phyloP scores from a whole-genome alignment of 345 rosid genomes.

The Dimocarpus longan region DNA sequence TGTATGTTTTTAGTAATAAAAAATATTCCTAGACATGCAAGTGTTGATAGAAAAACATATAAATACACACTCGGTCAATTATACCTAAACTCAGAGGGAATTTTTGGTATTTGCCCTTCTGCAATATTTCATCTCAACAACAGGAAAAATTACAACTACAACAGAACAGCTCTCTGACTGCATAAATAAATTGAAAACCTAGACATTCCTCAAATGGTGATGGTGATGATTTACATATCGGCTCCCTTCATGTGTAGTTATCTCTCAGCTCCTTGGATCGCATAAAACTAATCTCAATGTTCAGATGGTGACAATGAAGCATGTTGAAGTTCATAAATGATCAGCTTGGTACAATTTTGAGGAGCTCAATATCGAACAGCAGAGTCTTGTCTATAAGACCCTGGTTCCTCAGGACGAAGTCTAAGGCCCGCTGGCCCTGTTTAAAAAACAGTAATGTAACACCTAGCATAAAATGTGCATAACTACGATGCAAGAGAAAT shows the following conservation, averaged over 20 bases:
- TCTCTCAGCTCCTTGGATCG: conserved; percentile 14
- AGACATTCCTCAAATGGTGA: background rate
- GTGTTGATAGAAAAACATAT: too few relatives aligned
- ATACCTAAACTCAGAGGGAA: too few relatives aligned
- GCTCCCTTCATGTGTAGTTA: background rate
- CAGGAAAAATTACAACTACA: background rate
- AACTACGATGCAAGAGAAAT: conserved; percentile 1
- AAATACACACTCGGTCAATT: too few relatives aligned
- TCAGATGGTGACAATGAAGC: background rate
- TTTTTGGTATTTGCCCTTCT: too few relatives aligned
- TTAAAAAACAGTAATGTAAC: conserved; percentile 13
- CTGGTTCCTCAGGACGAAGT: conserved; percentile 93
- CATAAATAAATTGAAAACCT: conserved; percentile 5
- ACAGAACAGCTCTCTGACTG: background rate
- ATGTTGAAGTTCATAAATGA: background rate
- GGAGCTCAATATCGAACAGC: conserved; percentile 90
- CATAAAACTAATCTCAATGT: conserved; percentile 21
- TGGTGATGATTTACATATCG: conserved; percentile 4
- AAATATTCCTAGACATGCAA: too few relatives aligned
- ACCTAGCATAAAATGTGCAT: background rate
- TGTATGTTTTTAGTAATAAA: too few relatives aligned
- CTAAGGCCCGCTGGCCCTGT: conserved; percentile 96
- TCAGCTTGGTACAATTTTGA: conserved; percentile 65
- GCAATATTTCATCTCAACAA: conserved; percentile 1
- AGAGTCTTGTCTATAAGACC: conserved; percentile 95